phyloP scores from a whole-genome alignment of 306 rosid genomes.

The Casuarina cunninghamiana region DNA sequence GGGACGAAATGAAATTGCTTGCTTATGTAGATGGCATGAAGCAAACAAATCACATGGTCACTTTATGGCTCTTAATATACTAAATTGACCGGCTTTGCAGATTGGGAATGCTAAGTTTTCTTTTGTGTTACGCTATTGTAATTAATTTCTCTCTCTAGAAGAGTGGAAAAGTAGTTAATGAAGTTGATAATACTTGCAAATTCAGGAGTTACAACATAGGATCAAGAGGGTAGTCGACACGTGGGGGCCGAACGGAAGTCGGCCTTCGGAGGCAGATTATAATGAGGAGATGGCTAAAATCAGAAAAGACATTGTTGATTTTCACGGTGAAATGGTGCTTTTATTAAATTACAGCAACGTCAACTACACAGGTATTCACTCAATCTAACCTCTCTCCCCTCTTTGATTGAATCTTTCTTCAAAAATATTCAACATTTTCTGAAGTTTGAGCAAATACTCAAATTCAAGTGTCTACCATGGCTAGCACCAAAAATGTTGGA shows the following conservation, averaged over 20 bases:
- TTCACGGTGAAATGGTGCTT: slow-evolving; percentile 96
- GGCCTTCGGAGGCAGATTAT: slow-evolving; percentile 42
- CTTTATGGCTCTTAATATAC: not conserved
- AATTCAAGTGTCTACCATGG: not conserved
- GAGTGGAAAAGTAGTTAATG: not conserved
- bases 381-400: not conserved
- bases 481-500: not conserved
- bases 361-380: slow-evolving; percentile 70
- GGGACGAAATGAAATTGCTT: too few species aligned
- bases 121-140: not conserved
- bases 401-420: not conserved
- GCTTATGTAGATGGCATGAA: too few species aligned
- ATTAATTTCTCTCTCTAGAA: not conserved
- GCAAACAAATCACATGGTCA: not conserved
- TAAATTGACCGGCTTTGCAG: not conserved
- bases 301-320: slow-evolving; percentile 79
- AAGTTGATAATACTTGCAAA: not conserved
- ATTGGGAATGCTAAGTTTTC: not conserved
- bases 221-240: slow-evolving; percentile 48
- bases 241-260: slow-evolving; percentile 63
- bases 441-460: not conserved
- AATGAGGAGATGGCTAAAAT: slow-evolving; percentile 63
- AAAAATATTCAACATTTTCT: not conserved
- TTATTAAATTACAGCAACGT: slow-evolving; percentile 78
- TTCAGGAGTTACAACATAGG: slow-evolving; percentile 71